phyloP scores from a whole-genome alignment of 2,329 filamentous ascomycete species.

The Trematosphaeria pertusa region DNA sequence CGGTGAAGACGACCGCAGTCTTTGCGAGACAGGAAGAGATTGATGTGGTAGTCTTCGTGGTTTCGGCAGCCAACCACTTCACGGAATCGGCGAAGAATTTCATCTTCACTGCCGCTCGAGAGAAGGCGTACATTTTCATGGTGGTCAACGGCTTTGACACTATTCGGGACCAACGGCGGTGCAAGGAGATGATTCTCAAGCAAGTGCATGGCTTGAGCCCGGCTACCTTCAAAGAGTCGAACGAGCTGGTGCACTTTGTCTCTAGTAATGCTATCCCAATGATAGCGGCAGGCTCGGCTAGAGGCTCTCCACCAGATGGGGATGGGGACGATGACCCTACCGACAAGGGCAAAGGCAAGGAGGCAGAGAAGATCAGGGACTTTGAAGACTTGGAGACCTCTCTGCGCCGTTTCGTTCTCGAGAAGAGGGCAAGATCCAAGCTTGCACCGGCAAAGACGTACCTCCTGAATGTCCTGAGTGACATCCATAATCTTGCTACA shows the following conservation, averaged over 20 bases:
- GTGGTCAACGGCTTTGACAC: conserved; percentile 97
- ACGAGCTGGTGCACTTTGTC: conserved; percentile 95
- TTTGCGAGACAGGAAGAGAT: conserved; percentile 98
- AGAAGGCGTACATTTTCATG: conserved; percentile 99
- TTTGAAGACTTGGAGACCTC: conserved; percentile 91
- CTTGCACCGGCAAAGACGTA: conserved; percentile 95
- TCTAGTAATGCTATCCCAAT: conserved; percentile 95
- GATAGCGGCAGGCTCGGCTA: conserved; percentile 60
- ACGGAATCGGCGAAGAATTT: conserved; percentile 98
- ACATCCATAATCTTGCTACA: conserved; percentile 80
- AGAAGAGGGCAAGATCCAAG: conserved; percentile 94
- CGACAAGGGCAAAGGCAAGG: conserved; percentile 70
- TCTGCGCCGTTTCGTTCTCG: conserved; percentile 88
- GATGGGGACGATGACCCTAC: conserved; percentile 53
- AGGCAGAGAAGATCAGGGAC: conserved; percentile 81
- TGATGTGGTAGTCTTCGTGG: conserved; percentile 97
- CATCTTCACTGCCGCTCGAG: conserved; percentile 90
- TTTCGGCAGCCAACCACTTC: conserved; percentile 97
- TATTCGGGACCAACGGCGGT: conserved; percentile 89
- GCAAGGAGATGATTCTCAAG: conserved; percentile 90
- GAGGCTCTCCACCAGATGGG: conserved; percentile 42
- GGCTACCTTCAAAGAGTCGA: conserved; percentile 88
- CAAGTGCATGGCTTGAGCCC: conserved; percentile 89
- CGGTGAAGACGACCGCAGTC: conserved; percentile 94
- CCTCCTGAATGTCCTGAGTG: conserved; percentile 88